Evolutionary conservation across 176 grass and related monocot species (phyloP).

Genomic region (Guadua angustifolia): DNA sequence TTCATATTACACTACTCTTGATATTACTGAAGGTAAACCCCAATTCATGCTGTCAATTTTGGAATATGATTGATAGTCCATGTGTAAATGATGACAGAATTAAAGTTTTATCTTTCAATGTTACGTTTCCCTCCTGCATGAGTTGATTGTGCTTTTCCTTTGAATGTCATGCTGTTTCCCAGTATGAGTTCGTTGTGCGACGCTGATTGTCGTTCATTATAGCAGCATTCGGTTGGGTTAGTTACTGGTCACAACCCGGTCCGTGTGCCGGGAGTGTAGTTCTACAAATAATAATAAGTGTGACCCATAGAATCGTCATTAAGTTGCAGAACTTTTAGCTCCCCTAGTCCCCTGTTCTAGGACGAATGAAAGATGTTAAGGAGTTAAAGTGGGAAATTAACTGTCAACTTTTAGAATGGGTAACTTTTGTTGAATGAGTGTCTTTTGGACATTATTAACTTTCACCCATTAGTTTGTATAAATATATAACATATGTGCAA

Average conservation of each 20-base stretch:
- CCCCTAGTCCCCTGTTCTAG: background rate
- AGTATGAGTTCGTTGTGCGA: no score
- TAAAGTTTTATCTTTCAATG: background rate
- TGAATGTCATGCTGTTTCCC: background rate
- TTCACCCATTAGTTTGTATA: no score
- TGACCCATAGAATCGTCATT: background rate
- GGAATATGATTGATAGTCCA: background rate
- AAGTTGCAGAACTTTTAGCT: background rate
- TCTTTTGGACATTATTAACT: no score
- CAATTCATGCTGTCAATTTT: slow-evolving; percentile 3
- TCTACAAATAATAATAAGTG: no score
- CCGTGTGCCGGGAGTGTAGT: no score
- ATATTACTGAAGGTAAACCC: background rate
- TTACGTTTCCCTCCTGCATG: background rate
- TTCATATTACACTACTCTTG: background rate
- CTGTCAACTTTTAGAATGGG: no score
- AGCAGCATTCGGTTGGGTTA: background rate
- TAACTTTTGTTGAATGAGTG: no score
- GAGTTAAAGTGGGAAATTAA: no score
- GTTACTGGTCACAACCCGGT: background rate
- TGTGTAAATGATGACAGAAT: background rate
- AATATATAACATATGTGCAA: no score
- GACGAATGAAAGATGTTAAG: background rate
- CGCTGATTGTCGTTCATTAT: background rate
- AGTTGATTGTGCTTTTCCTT: background rate